Evolutionary conservation across 768 basidiomycete genomes (phyloP), one percentile per base, ranked within the genome.

Genomic region (Tricholoma hemisulphureum): DNA sequence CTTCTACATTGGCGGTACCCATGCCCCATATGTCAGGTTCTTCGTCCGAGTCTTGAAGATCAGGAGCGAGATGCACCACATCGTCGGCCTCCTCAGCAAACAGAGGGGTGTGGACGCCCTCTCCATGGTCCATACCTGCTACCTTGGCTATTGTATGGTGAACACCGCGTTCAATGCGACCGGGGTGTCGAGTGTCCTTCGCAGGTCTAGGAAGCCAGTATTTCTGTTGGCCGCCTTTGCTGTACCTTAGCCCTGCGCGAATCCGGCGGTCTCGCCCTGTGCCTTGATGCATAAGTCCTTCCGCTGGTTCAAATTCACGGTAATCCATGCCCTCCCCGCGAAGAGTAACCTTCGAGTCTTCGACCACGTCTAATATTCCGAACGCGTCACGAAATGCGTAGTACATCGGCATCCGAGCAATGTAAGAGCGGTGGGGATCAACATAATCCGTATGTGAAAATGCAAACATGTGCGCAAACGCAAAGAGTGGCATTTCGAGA

Each of bases 401-500:
- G 46, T 79, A 84, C 75, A 97, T 83, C 0, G 90, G 91, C 83
- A 99, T 90, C 37, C 97, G 89, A 2, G 93, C 95, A 35, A 90
- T 88, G 69, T 87, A 92, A 6, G 73, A 75, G 29, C 75, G 73
- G 4, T 57, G 77, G 53, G 62, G 74, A 70, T 76, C 89, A 58
- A 95, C 82, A 71, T 91, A 98, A 73, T 97, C 95, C 51, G 80
- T 88, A 65, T 92, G 86, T 16, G 91, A 88, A 72, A 99, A 99
- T 26, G 97, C 97, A 66, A 89, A 98, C 76, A 91, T 85, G 75
- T 99, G 97, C 6, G 94, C 91, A 53, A 97, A 78, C 2, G 97
- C 96, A 68, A 98, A 98, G 58, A 98, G 73, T 0, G 97, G 96
- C 96, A 99, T 98, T 74, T 99, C 96, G 60, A 95, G 75, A 74